These are phyloP conservation scores for Dittrichia graveolens DNA, from an alignment of 129 eudicot species.

Conservation along the genomic window DNA sequence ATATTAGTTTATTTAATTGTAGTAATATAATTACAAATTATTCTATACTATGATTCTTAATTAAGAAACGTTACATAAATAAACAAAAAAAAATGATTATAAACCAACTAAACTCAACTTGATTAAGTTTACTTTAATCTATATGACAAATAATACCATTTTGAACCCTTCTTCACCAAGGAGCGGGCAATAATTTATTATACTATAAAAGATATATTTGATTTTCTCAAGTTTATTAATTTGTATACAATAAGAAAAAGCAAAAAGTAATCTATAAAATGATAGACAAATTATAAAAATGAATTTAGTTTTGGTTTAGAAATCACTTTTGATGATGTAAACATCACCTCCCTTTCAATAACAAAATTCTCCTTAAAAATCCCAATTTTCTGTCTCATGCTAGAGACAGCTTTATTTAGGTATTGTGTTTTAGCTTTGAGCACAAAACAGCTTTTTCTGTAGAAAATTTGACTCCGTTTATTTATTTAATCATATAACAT, in stretches of 20 bases:
- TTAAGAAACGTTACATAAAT: no score
- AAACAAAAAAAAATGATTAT: neutral
- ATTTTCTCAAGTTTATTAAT: no score
- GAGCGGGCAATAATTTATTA: no score
- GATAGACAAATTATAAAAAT: neutral
- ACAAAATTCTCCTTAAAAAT: slow-evolving; percentile 31
- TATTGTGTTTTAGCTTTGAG: slow-evolving; percentile 33
- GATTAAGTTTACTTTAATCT: neutral
- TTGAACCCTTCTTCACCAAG: no score
- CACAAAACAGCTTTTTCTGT: slow-evolving; percentile 37
- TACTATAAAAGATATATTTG: no score
- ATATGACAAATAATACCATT: neutral
- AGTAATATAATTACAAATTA: no score
- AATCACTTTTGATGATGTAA: neutral
- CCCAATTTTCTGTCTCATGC: slow-evolving; percentile 39
- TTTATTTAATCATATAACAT: slow-evolving; percentile 23
- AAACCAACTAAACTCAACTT: neutral
- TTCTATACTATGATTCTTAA: no score
- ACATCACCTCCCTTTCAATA: slow-evolving; percentile 6
- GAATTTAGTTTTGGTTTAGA: neutral
- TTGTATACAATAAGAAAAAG: no score
- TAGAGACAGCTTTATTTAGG: slow-evolving; percentile 34
- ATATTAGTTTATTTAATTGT: no score
- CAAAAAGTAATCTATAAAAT: neutral
- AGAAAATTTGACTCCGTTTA: slow-evolving; percentile 29